phyloP scores from a whole-genome alignment of 2,329 filamentous ascomycete genomes.

The Orbilia brochopaga region DNA sequence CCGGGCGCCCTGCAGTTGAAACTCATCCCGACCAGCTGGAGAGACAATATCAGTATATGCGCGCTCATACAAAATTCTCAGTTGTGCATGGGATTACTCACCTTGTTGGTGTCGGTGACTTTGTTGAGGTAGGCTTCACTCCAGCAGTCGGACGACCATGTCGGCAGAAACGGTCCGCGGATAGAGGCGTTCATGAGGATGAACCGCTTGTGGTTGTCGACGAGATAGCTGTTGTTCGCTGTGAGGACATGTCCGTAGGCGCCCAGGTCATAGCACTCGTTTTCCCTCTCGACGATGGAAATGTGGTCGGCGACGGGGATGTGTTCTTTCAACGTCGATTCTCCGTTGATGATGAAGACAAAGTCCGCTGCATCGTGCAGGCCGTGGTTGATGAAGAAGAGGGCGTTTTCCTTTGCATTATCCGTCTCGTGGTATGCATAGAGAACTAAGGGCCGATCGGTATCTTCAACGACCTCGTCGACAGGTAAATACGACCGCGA shows the following conservation, averaged over 20 bases:
- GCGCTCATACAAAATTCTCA: too few species aligned
- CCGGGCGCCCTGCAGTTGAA: constrained; percentile 4
- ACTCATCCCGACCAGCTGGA: background rate
- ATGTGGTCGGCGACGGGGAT: constrained; percentile 56
- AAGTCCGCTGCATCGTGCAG: constrained; percentile 58
- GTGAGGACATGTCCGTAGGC: constrained; percentile 55
- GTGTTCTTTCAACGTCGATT: constrained; percentile 53
- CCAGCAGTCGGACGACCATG: constrained; percentile 5
- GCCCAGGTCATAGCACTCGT: constrained; percentile 58
- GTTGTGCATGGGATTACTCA: too few species aligned
- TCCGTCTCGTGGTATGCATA: constrained; percentile 58
- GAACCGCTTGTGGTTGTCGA: background rate
- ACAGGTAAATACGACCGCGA: background rate
- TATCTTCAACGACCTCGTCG: background rate
- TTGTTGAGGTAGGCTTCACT: background rate
- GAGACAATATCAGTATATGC: background rate
- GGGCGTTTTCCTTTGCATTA: constrained; percentile 56
- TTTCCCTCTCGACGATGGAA: constrained; percentile 55
- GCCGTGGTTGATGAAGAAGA: constrained; percentile 58
- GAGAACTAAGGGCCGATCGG: constrained; percentile 53
- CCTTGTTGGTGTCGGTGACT: constrained; percentile 4
- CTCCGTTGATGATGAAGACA: constrained; percentile 59
- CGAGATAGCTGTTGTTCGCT: background rate
- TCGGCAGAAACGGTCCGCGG: background rate
- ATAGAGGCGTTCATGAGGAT: constrained; percentile 2